Evolutionary conservation across 75 land plant species (phyloP), one percentile per base, ranked within the genome.

Genomic region (Pinus albicaulis): DNA sequence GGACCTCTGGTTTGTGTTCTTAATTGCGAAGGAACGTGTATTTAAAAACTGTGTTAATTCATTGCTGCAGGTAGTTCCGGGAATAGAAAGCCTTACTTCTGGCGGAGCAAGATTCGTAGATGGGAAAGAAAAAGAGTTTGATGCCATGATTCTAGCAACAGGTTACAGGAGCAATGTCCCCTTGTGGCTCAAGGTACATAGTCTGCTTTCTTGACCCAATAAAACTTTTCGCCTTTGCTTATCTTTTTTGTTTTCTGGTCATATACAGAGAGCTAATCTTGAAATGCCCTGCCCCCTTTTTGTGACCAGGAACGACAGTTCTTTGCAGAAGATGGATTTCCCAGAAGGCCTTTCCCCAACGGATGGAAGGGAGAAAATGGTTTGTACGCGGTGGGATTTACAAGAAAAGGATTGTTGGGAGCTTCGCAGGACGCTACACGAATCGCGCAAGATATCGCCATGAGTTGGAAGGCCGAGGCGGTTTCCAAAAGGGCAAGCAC

Each of bases 81-180:
- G 65, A 3, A 72, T 90, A 34, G 71, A 76, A 41, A 20, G 75
- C 3, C n/a, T 90, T 10, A 73, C 76, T 6, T 20, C 76, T 3
- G 3, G 68, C 3, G 82, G 88, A 12, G 91, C 74, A 5, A 63
- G 59, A 48, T 88, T 90, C 23, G 84, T 60, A n/a, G 81, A 90
- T 55, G 92, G 85, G 44, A 56, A 72, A 55, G 53, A 17, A 4
- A 70, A 74, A 17, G 83, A 82, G 0, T 80, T 80, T 17, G 91
- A 90, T 55, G 82, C 86, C 2, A 65, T 90, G 22, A 79, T 90
- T 22, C 76, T 90, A 6, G 91, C 92, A n/a, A 90, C 92, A 1
- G 92, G 96, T 23, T 93, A 93, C 73, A 78, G 80, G 31, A 93
- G 92, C 86, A 93, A 93, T 66, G 94, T 92, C 19, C 96, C 96